Base-by-base conservation (phyloP, 129 eudicot species). In the Kitagawia praeruptora region DNA sequence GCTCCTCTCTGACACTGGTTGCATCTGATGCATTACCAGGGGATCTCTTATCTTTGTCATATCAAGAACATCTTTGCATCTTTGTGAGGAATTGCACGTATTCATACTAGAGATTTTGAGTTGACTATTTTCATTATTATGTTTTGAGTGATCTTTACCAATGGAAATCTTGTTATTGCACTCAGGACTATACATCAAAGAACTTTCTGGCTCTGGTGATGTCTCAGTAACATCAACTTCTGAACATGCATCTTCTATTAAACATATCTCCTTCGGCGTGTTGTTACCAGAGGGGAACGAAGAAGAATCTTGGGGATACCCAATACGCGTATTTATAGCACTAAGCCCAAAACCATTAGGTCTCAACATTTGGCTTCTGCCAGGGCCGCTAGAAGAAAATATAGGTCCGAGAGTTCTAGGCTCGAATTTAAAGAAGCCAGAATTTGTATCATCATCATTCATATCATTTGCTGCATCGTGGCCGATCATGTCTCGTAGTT, bases 391-490 rank as follows among this genome's bases (percentile, higher is more conserved):
- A 37, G 95, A 85, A 10, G 88, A 80, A 80, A 88, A 86, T 5
- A 88, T 67, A 42, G 92, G 78, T 79, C 93, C 91, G 80, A 91
- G 81, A 54, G 87, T 81, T 53, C 86, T 90, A 12, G 98, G 97
- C 69, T 88, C 87, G 71, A 94, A 94, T 80, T 88, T 83, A 81
- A 94, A 94, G 80, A 85, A 84, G 58, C 96, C 97, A 76, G 89
- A 81, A 53, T 77, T 83, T 67, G 79, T 79, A 77, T 94, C 97
- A 51, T 92, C 93, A 23, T 92, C 96, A 38, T 79, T 73, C 51
- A 39, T 74, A 75, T 81, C 86, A 42, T 75, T 79, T n/a, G 80
- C 31, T 25, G 81, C 79, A 77, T 87, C 98, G 40, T 84, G 80
- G 71, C 89, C 85, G 49, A 79, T 85, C 95, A 90, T 85, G 48